Evolutionary conservation across 805 yeast genomes (phyloP).

Genomic region (Teunomyces tritomae): DNA sequence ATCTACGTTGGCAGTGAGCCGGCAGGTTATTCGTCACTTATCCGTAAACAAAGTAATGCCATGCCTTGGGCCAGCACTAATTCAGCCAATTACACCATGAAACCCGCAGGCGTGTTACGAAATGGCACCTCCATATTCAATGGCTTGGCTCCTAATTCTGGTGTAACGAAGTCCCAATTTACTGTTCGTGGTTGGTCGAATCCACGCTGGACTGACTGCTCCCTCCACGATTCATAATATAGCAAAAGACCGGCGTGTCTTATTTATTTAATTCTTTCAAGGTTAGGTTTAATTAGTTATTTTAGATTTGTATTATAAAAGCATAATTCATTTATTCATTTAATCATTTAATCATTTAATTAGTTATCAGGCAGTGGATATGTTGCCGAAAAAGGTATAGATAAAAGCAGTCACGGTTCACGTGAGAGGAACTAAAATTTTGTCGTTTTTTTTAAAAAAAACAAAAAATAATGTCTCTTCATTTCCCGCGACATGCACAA

Average conservation of each 20-base stretch:
- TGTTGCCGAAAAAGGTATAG: not conserved
- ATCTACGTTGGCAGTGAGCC: slow-evolving; percentile 22
- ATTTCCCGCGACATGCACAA: slow-evolving; percentile 2
- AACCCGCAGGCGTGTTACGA: slow-evolving; percentile 35
- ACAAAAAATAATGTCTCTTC: not conserved
- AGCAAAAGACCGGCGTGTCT: slow-evolving; percentile 2
- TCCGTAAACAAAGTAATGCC: slow-evolving; percentile 6
- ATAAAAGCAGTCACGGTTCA: not conserved
- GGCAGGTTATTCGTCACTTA: slow-evolving; percentile 4
- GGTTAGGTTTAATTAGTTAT: not conserved
- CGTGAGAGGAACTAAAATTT: not conserved
- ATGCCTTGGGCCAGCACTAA: slow-evolving; percentile 9
- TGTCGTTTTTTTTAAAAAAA: not conserved
- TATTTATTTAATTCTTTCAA: not conserved
- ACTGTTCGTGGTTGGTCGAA: slow-evolving; percentile 53
- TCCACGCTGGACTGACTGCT: slow-evolving; percentile 36
- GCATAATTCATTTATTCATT: no score
- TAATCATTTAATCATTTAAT: not conserved
- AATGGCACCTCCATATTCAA: slow-evolving; percentile 19
- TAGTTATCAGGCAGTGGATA: not conserved
- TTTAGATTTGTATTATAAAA: no score
- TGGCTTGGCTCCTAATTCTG: slow-evolving; percentile 37
- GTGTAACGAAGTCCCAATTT: slow-evolving; percentile 42
- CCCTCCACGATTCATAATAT: not conserved
- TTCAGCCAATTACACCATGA: slow-evolving; percentile 2